Base-by-base conservation (phyloP, 2,329 filamentous ascomycete species). In the Penicillium concentricum region DNA sequence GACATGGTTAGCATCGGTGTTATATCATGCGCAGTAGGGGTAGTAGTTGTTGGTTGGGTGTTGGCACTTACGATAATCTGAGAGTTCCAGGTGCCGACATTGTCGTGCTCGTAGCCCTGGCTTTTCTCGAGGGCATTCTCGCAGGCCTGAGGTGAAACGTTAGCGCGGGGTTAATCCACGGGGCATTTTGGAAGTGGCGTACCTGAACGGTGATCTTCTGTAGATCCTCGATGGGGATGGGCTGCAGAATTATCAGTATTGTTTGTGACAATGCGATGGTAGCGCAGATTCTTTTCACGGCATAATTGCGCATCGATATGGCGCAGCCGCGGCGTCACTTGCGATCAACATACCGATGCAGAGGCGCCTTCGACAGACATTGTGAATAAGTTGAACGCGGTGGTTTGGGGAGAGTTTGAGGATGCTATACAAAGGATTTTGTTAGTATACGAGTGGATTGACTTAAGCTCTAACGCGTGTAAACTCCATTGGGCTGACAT, bases 11-110 rank as follows among this genome's bases (percentile, higher is more conserved):
- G 37, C 34, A 20, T 8, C 15, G 18, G 15, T n/a, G 26, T 32
- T 26, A n/a, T 26, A n/a, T 22, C 13, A 30, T 43, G 18, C 34
- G n/a, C 9, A 26, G 24, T 32, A 15, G 2, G 22, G 34, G 20
- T 10, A 12, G 16, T 34, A 45, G 28, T 47, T 18, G 22, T 35
- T n/a, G 10, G 32, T 22, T 28, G 35, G 26, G 3, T 9, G 4
- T n/a, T 34, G 37, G 41, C 38, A 80, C 85, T 68, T 84, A 96
- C 92, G 76, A 97, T 97, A 76, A 99, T 97, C 64, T 83, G 81
- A 34, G 89, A 89, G 81, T 97, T 97, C 93, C 93, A 97, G 67
- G 86, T 79, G 72, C 89, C 86, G 35, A 93, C 95, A 72, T 89
- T 88, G 54, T 86, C 78, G 77, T 97, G 94, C 64, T 96, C 89